A percentile compares a stretch with the other conserved stretches of the same genome.
These are phyloP conservation scores for Blastobotrys proliferans DNA, from an alignment of 1,139 yeast genomes.

Conservation along the genomic window DNA sequence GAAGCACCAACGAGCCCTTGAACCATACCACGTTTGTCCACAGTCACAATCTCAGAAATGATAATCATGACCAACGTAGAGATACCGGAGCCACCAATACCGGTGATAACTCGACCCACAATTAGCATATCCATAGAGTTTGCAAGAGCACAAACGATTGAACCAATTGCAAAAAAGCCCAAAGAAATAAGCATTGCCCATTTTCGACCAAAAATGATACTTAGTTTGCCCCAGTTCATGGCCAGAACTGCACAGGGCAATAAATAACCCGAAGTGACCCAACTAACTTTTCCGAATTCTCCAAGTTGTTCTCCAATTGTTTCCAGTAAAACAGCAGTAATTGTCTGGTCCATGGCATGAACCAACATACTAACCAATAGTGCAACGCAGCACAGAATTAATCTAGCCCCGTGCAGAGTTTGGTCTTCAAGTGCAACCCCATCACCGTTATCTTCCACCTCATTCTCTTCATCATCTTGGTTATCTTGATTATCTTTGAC, in stretches of 20 bases:
- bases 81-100: constrained; percentile 71
- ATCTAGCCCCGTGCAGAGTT: constrained; percentile 43
- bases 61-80: constrained; percentile 57
- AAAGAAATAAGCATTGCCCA: constrained; percentile 47
- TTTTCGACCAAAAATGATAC: constrained; percentile 61
- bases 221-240: constrained; percentile 58
- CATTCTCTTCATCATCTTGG: constrained; percentile 9
- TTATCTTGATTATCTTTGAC: not conserved
- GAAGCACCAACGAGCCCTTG: constrained; percentile 49
- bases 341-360: constrained; percentile 66
- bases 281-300: constrained; percentile 52
- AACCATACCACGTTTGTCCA: constrained; percentile 52
- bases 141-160: constrained; percentile 57
- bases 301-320: constrained; percentile 50
- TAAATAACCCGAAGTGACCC: constrained; percentile 59
- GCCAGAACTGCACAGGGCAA: constrained; percentile 57
- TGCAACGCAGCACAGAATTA: constrained; percentile 43
- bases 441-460: constrained; percentile 12
- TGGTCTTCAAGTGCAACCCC: constrained; percentile 26
- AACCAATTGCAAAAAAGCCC: constrained; percentile 57
- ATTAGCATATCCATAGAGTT: constrained; percentile 56
- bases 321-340: constrained; percentile 51
- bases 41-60: constrained; percentile 57
- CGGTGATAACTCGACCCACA: constrained; percentile 68
- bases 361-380: constrained; percentile 50